A percentile compares a stretch with the other conserved stretches of the same genome.
These are phyloP conservation scores for Brassica cretica DNA, from an alignment of 345 rosid genomes.

Conservation along the genomic window DNA sequence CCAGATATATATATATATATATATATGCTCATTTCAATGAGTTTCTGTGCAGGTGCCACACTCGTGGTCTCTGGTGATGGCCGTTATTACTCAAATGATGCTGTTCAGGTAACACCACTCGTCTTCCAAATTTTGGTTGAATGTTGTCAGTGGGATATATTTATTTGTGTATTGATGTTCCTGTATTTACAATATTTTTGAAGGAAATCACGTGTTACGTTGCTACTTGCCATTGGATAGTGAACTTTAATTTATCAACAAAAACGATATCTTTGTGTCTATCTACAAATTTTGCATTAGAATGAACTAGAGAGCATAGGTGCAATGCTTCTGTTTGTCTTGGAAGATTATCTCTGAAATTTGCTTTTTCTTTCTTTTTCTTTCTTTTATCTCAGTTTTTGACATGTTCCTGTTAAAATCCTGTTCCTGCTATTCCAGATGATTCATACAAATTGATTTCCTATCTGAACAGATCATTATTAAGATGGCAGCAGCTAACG, in stretches of 20 bases:
- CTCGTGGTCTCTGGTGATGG: constrained; percentile 99
- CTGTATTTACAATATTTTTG: neutral
- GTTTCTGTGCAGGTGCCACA: constrained; percentile 69
- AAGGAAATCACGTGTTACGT: neutral
- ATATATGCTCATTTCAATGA: neutral
- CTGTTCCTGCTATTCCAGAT: neutral
- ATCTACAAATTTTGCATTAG: neutral
- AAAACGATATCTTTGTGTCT: neutral
- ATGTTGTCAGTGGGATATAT: neutral
- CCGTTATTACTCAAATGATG: constrained; percentile 90
- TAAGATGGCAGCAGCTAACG: constrained; percentile 97
- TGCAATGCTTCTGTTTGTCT: neutral
- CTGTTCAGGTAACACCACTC: constrained; percentile 67
- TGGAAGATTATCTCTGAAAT: constrained; percentile 3
- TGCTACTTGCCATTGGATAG: neutral
- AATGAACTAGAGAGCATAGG: neutral
- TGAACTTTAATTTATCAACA: neutral
- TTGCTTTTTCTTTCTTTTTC: neutral
- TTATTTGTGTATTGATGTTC: neutral
- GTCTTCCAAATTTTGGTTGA: constrained; percentile 5
- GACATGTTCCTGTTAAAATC: constrained; percentile 2
- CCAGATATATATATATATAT: no score
- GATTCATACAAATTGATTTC: constrained; percentile 5
- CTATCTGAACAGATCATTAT: constrained; percentile 63
- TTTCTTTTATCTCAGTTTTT: neutral